Conservation (phyloP, 345 rosid species). For the Rubroshorea leprosula region DNA sequence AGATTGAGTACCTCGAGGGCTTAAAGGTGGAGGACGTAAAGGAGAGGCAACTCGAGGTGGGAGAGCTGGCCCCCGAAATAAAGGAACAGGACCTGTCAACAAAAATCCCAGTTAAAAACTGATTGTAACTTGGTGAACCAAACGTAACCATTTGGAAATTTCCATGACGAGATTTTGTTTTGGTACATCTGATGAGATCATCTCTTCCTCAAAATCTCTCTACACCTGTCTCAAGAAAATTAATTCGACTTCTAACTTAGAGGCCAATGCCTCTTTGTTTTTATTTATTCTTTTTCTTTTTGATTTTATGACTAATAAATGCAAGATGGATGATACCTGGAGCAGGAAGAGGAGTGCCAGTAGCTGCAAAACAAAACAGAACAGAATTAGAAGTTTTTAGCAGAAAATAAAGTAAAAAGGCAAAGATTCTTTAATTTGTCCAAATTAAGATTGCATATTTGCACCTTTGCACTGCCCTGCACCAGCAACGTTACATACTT, state of each 20-base stretch:
- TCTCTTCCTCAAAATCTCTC: too few relatives aligned
- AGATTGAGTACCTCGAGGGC: constrained; percentile 43
- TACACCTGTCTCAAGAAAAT: too few relatives aligned
- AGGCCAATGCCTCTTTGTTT: too few relatives aligned
- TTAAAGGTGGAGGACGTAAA: constrained; percentile 45
- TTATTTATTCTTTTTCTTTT: neutral
- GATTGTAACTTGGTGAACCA: too few relatives aligned
- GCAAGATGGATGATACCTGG: constrained; percentile 51
- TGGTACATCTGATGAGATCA: too few relatives aligned
- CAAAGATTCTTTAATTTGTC: too few relatives aligned
- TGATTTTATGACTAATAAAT: neutral
- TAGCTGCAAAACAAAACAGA: constrained; percentile 43
- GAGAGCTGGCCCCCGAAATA: constrained; percentile 42
- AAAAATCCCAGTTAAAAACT: neutral
- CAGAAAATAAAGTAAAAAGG: neutral
- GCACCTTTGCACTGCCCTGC: constrained; percentile 75
- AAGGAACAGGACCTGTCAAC: constrained; percentile 65
- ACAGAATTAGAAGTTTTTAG: neutral
- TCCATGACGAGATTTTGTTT: too few relatives aligned
- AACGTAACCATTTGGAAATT: too few relatives aligned
- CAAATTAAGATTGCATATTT: neutral
- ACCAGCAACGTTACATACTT: constrained; percentile 58
- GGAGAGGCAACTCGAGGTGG: too few relatives aligned
- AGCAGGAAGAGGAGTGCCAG: constrained; percentile 79
- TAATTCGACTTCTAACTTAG: too few relatives aligned